Evolutionary conservation across 176 grass and related monocot species (phyloP), one percentile per base, ranked within the genome.

Genomic region (Oryza meyeriana): DNA sequence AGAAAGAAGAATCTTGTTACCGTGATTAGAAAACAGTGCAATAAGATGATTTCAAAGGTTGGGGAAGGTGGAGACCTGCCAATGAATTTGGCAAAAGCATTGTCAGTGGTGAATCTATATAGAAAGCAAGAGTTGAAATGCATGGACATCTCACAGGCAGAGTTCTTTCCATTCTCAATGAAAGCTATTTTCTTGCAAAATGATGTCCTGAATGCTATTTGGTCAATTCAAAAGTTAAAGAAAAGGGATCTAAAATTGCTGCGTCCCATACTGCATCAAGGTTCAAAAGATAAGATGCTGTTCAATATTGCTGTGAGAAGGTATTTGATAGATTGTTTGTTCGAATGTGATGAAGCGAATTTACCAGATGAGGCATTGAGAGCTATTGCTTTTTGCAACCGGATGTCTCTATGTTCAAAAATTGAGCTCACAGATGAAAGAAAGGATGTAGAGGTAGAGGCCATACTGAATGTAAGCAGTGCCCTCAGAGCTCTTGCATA

Each of bases 291-390:
- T 61, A 25, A n/a, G 33, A 50, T n/a, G 2, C 25, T 13, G 20
- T 41, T 62, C 3, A 77, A 52, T 3, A 25, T 12, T 18, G 5
- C 28, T 47, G 31, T 79, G 39, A 85, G 36, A 67, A 62, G 9
- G 50, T 78, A 85, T 52, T 35, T 85, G 83, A 25, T 63, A 9
- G 83, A 78, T 44, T 85, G 66, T 32, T 85, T 78, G 74, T 85
- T 85, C 71, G 74, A 78, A 61, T 85, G 66, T 59, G 83, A 85
- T 22, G 36, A 85, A 63, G 74, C 28, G 62, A 27, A 75, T 76
- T 69, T 85, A 33, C 74, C 66, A 71, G 83, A 70, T 61, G 48
- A 71, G 39, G 74, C 83, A 31, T 52, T 40, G 22, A 64, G 7
- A 62, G 9, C 55, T 20, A 70, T 85, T 47, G 74, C 64, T 71